Conservation (phyloP, 495 filamentous ascomycete genomes). For the Tuber aestivum region DNA sequence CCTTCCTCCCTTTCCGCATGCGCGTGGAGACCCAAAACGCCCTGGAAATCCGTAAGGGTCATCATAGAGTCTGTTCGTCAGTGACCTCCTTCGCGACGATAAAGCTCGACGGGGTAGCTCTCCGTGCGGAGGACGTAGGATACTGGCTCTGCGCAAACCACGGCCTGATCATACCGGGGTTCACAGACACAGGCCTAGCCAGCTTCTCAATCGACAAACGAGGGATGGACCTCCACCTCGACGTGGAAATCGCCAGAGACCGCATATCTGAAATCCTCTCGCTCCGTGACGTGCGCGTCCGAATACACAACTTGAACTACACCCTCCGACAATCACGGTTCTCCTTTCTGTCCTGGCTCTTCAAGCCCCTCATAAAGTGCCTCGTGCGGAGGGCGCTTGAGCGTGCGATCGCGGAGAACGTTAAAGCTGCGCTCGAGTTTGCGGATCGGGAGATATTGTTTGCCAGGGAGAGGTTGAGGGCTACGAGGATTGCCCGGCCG, state of each 20-base stretch:
- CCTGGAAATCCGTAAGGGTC: constrained; percentile 73
- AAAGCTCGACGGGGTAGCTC: constrained; percentile 69
- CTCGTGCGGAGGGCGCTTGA: constrained; percentile 73
- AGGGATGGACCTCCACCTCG: constrained; percentile 78
- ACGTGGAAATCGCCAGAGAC: constrained; percentile 71
- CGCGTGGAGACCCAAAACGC: constrained; percentile 78
- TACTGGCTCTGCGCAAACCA: constrained; percentile 62
- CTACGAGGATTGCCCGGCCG: constrained; percentile 74
- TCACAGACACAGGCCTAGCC: constrained; percentile 76
- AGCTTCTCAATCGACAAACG: constrained; percentile 76
- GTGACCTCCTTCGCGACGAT: constrained; percentile 66
- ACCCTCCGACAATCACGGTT: constrained; percentile 67
- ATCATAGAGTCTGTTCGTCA: constrained; percentile 58
- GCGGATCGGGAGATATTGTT: constrained; percentile 80
- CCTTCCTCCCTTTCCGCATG: constrained; percentile 81
- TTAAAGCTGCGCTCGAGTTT: constrained; percentile 61
- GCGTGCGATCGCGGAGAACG: constrained; percentile 64
- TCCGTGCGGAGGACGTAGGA: constrained; percentile 77
- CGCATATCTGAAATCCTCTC: constrained; percentile 72
- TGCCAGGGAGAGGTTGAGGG: constrained; percentile 77
- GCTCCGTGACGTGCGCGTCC: constrained; percentile 65
- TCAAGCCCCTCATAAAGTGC: constrained; percentile 77
- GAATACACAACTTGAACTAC: constrained; percentile 81
- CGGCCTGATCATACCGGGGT: constrained; percentile 54
- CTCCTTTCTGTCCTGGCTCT: constrained; percentile 68